phyloP scores from a whole-genome alignment of 495 filamentous ascomycete genomes.

The Elaphomyces granulatus region DNA sequence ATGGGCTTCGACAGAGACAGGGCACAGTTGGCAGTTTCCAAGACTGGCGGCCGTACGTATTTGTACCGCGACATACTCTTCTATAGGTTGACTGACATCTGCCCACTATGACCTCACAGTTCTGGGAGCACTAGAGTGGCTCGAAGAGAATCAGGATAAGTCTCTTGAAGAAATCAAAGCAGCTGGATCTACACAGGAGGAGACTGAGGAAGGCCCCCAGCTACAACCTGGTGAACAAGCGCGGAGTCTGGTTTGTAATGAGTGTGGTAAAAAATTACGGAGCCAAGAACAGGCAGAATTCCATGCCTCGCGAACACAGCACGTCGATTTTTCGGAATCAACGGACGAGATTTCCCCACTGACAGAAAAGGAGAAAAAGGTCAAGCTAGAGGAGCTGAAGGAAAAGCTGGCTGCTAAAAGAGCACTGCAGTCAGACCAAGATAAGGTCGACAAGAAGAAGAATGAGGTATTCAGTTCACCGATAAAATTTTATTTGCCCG shows the following conservation, averaged over 20 bases:
- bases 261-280: constrained; percentile 84
- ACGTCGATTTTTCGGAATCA: constrained; percentile 86
- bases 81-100: constrained; percentile 3
- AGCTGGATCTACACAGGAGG: constrained; percentile 17
- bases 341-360: constrained; percentile 81
- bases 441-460: constrained; percentile 71
- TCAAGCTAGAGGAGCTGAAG: constrained; percentile 57
- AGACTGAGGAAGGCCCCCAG: constrained; percentile 41
- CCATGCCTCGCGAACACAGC: constrained; percentile 77
- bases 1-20: constrained; percentile 87
- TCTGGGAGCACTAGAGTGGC: constrained; percentile 82
- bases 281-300: constrained; percentile 68
- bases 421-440: constrained; percentile 50
- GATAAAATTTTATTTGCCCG: background rate
- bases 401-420: constrained; percentile 60
- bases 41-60: constrained; percentile 55
- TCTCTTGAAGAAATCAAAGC: constrained; percentile 60
- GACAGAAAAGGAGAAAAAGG: constrained; percentile 82
- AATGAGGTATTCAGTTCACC: constrained; percentile 61
- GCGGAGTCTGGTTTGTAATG: constrained; percentile 65
- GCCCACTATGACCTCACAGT: constrained; percentile 36
- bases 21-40: constrained; percentile 68
- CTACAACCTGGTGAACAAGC: constrained; percentile 50
- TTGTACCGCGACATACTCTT: no score
- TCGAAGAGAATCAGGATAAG: constrained; percentile 78